Evolutionary conservation across 345 rosid genomes (phyloP).

Genomic region (Eucalyptus marginata): DNA sequence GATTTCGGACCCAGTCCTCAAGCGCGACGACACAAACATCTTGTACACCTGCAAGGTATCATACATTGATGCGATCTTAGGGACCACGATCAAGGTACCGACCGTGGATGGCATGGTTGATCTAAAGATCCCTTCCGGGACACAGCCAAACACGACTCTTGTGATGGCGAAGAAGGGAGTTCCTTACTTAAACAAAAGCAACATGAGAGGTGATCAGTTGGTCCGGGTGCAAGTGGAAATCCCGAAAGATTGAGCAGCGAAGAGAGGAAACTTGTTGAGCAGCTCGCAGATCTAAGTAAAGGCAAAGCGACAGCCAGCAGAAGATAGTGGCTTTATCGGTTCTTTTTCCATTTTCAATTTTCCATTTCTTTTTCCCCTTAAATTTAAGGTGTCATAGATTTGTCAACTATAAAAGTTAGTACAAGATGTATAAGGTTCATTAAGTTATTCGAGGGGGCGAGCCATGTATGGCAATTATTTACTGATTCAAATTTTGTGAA

Average conservation of each 20-base stretch:
- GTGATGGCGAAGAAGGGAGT: conserved; percentile 96
- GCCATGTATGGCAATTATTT: background rate
- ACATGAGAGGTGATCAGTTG: conserved; percentile 90
- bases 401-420: background rate
- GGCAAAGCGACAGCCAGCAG: conserved; percentile 64
- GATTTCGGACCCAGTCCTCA: conserved; percentile 74
- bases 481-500: background rate
- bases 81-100: conserved; percentile 78
- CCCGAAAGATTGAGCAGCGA: conserved; percentile 84
- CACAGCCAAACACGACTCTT: conserved; percentile 86
- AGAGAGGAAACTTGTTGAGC: conserved; percentile 81
- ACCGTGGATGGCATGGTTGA: conserved; percentile 95
- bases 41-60: conserved; percentile 83
- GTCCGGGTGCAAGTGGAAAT: conserved; percentile 97
- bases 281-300: conserved; percentile 85
- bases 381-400: background rate
- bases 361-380: background rate
- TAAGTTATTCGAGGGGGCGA: background rate
- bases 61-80: conserved; percentile 83
- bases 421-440: background rate
- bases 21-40: conserved; percentile 80
- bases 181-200: conserved; percentile 77
- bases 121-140: conserved; percentile 88
- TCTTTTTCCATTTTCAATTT: background rate
- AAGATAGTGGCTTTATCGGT: conserved; percentile 18